Evolutionary conservation across 83 land plant species (phyloP), one percentile per base, ranked within the genome.

Genomic region (Diphasiastrum complanatum): DNA sequence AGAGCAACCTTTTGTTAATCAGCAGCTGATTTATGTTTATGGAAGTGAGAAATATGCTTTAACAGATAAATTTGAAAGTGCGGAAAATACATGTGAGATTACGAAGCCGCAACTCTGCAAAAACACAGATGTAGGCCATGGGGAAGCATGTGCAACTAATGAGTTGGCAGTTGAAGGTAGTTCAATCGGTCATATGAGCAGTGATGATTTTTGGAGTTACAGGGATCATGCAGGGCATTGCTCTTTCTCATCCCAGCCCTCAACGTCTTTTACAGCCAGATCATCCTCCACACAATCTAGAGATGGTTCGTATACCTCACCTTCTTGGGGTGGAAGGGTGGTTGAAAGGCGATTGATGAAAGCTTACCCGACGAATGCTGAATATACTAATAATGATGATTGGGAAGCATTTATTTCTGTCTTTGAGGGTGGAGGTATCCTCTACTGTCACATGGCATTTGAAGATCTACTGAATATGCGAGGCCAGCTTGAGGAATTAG

Each of bases 381-480:
- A 62, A 41, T 78, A 77, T 48, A 58, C 69, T 1, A 60, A 67
- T 52, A 72, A 45, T 29, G 96, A 93, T 46, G 91, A 93, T 28
- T 73, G 76, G 80, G 89, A 89, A 69, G 63, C 91, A 38, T 84
- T 89, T 60, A 31, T 75, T 34, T 81, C 75, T 37, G 78, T 93
- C 11, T 93, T 93, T 75, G 96, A 89, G 82, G 89, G 92, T 28
- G 99, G 99, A 31, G 89, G 89, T 50, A 81, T 93, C 34, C 68
- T 84, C 18, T 93, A 89, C 52, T 89, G 89, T 62, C 93, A 89
- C 65, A 93, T 93, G 99, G 76, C 84, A 4, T 93, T 93, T 78
- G 96, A 89, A 46, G 99, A 89, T 45, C 75, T 85, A 41, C 62
- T 93, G 20, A 77, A 93, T 71, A 81, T 79, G 51, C 61, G 99